phyloP scores from a whole-genome alignment of 2,329 filamentous ascomycete species.

The Chalara sp. region DNA sequence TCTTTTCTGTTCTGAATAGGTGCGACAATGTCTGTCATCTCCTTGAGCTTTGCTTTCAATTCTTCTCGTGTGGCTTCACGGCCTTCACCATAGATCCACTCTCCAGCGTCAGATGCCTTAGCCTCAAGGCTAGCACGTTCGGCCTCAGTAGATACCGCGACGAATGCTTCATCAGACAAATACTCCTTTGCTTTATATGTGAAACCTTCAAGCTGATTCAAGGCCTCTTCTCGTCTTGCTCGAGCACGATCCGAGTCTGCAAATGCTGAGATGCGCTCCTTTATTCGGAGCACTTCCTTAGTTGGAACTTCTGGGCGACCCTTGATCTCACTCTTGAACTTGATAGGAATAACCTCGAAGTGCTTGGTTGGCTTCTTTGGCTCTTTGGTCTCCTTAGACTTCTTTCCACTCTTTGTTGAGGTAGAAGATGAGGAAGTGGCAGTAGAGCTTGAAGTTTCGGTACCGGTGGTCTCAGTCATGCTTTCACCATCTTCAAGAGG shows the following conservation, averaged over 20 bases:
- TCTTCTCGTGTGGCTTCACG: slow-evolving; percentile 67
- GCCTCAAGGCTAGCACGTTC: slow-evolving; percentile 62
- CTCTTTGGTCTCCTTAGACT: slow-evolving; percentile 16
- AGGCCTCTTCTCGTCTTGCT: slow-evolving; percentile 70
- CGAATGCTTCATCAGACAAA: slow-evolving; percentile 69
- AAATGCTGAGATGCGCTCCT: slow-evolving; percentile 71
- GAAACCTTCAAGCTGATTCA: slow-evolving; percentile 90
- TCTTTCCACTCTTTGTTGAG: slow-evolving; percentile 27
- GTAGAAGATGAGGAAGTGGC: slow-evolving; percentile 40
- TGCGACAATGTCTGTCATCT: slow-evolving; percentile 68
- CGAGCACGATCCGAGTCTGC: slow-evolving; percentile 78
- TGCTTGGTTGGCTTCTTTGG: slow-evolving; percentile 24
- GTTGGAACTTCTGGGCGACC: slow-evolving; percentile 22
- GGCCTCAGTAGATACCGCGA: slow-evolving; percentile 60
- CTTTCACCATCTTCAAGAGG: slow-evolving; percentile 56
- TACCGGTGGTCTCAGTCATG: slow-evolving; percentile 33
- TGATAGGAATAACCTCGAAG: slow-evolving; percentile 24
- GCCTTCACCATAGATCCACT: slow-evolving; percentile 89
- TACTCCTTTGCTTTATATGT: slow-evolving; percentile 86
- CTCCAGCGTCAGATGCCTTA: slow-evolving; percentile 62
- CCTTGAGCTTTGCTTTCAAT: slow-evolving; percentile 69
- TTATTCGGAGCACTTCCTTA: slow-evolving; percentile 25
- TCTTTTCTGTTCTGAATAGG: slow-evolving; percentile 71
- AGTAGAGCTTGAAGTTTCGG: slow-evolving; percentile 33
- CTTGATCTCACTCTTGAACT: slow-evolving; percentile 19